Evolutionary conservation across 2,329 filamentous ascomycete genomes (phyloP).

Genomic region (Chrysosporium queenslandicum): DNA sequence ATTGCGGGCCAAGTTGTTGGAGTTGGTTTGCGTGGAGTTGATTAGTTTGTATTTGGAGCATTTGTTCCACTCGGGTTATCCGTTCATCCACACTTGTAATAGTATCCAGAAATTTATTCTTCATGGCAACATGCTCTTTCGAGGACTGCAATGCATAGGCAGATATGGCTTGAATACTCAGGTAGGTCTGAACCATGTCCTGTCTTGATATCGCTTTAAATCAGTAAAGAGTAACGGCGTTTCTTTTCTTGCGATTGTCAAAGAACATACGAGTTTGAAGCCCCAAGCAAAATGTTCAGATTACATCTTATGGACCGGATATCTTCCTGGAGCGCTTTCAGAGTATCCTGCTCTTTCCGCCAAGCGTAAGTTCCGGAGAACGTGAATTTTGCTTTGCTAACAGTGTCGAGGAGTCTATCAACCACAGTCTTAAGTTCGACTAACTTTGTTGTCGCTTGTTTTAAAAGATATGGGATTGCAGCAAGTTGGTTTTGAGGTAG

Average conservation of each 20-base stretch:
- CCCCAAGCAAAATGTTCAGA: constrained; percentile 25
- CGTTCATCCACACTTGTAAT: constrained; percentile 22
- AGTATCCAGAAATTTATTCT: constrained; percentile 20
- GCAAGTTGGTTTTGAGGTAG: constrained; percentile 11
- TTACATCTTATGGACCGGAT: constrained; percentile 23
- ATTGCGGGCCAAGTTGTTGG: constrained; percentile 21
- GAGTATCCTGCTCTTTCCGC: constrained; percentile 20
- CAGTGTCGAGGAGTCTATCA: constrained; percentile 15
- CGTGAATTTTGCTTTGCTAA: constrained; percentile 14
- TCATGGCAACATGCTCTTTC: constrained; percentile 19
- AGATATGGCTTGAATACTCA: constrained; percentile 22
- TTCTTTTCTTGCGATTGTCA: background rate
- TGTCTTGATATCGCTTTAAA: constrained; percentile 14
- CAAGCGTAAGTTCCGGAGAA: constrained; percentile 16
- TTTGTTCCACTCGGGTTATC: constrained; percentile 22
- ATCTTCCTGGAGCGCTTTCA: constrained; percentile 23
- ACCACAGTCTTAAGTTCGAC: constrained; percentile 21
- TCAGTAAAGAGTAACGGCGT: background rate
- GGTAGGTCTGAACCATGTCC: constrained; percentile 21
- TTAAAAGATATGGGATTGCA: constrained; percentile 21
- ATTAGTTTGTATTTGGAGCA: constrained; percentile 21
- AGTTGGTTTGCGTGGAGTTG: constrained; percentile 20
- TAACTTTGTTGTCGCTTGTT: constrained; percentile 22
- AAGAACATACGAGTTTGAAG: constrained; percentile 23
- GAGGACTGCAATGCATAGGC: constrained; percentile 18